Evolutionary conservation across 2,329 filamentous ascomycete genomes (phyloP), one percentile per base, ranked within the genome.

Genomic region (Trichoderma citrinoviride): DNA sequence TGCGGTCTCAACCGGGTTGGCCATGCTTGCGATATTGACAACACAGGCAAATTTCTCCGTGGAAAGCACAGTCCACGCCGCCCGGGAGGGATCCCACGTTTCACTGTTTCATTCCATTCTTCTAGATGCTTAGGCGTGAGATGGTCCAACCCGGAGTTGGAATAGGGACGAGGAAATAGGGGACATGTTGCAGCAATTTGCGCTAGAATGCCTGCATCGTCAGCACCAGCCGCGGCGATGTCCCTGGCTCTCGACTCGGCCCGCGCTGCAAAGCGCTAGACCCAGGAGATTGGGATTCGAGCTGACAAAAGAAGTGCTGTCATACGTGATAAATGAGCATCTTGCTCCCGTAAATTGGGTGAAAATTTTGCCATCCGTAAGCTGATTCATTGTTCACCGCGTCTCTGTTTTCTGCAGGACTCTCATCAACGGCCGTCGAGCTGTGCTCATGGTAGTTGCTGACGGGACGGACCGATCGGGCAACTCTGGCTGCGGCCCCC

Each of bases 181-280:
- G 44, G 50, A 19, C 40, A 37, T 19, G 41, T 17, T 46, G 58
- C 58, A 43, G 40, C 37, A 62, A 54, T 23, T 6, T 37, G 25
- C 58, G 41, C 58, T 62, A 62, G 43, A 27, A 37, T 25, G 58
- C 58, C 49, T 46, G 58, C 49, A 62, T 62, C 58, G 58, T 62
- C 58, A 62, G 58, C 58, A 61, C 49, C 58, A 29, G 37, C 23
- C 23, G 58, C 49, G 25, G 49, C 58, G 58, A 33, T 49, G 40
- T 25, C 40, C 43, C 58, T 49, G 46, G 15, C 40, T 43, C 5
- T 62, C 58, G 49, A 62, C 58, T 62, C 58, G 58, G 58, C 25
- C 58, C 58, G 49, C 49, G n/a, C 49, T 54, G 25, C 49, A 41
- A 50, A 50, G 21, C 44, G 29, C 47, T 50, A 53, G 19, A 43